Evolutionary conservation across 306 rosid genomes (phyloP).

Genomic region (Comarum palustre): DNA sequence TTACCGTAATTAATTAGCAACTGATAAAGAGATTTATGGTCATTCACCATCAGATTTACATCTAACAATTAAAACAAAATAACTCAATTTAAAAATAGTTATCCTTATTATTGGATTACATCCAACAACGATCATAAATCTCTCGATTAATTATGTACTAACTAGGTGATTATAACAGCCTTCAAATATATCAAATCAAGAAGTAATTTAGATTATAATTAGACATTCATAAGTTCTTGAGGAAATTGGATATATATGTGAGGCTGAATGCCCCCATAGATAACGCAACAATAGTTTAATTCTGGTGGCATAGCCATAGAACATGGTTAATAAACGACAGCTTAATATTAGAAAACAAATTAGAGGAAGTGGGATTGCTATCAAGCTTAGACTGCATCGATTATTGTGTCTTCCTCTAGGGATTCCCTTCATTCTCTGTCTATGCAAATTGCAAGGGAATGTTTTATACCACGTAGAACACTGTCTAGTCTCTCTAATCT

Average conservation of each 20-base stretch:
- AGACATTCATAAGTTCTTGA: neutral
- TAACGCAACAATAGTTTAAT: neutral
- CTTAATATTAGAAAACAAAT: too few relatives aligned
- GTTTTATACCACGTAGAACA: slow-evolving; percentile 33
- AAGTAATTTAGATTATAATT: neutral
- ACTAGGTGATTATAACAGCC: too few relatives aligned
- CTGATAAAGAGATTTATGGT: too few relatives aligned
- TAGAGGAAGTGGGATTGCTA: slow-evolving; percentile 62
- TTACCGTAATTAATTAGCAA: too few relatives aligned
- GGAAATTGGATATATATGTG: neutral
- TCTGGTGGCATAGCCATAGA: neutral
- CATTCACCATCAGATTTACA: too few relatives aligned
- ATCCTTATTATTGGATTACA: too few relatives aligned
- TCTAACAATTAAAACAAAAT: too few relatives aligned
- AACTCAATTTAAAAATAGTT: too few relatives aligned
- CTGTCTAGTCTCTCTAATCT: neutral
- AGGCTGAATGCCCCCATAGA: neutral
- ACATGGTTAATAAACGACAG: neutral
- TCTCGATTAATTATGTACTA: too few relatives aligned
- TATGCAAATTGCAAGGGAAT: slow-evolving; percentile 36
- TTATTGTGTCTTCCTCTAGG: slow-evolving; percentile 51
- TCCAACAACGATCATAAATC: too few relatives aligned
- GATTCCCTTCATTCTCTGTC: slow-evolving; percentile 54
- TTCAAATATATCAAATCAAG: too few relatives aligned
- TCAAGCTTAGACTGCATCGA: slow-evolving; percentile 40